A percentile compares a stretch with the other conserved stretches of the same genome.
Conservation (phyloP, 257 asterid species). For the Anisodus acutangulus region DNA sequence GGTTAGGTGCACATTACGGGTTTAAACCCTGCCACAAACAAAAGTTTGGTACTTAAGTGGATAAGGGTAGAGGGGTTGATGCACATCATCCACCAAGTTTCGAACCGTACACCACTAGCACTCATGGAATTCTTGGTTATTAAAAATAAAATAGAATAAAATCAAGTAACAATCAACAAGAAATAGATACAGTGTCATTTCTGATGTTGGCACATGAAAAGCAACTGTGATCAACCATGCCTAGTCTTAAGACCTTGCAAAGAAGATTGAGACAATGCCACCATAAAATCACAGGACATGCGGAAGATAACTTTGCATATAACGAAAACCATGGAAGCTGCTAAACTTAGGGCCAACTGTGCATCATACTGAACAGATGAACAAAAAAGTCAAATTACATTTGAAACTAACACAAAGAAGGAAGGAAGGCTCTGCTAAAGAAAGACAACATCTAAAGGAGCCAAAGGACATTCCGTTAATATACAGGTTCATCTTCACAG, state of each 20-base stretch:
- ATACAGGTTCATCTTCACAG: not conserved
- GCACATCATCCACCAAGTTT: not conserved
- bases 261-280: not conserved
- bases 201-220: not conserved
- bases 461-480: not conserved
- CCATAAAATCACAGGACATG: not conserved
- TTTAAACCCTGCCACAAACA: not conserved
- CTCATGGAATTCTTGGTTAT: not conserved
- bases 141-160: not conserved
- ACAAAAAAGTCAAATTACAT: not conserved
- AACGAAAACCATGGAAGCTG: not conserved
- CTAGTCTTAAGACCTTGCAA: not conserved
- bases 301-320: not conserved
- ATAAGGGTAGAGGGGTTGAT: not conserved
- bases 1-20: not conserved
- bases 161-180: slow-evolving; percentile 14
- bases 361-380: not conserved
- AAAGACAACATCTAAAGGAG: not conserved
- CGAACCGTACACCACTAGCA: not conserved
- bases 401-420: not conserved
- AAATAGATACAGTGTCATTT: not conserved
- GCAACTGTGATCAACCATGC: not conserved
- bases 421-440: not conserved
- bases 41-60: not conserved
- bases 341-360: not conserved